Evolutionary conservation across 129 eudicot genomes (phyloP).

Genomic region (Flaveria sonorensis): DNA sequence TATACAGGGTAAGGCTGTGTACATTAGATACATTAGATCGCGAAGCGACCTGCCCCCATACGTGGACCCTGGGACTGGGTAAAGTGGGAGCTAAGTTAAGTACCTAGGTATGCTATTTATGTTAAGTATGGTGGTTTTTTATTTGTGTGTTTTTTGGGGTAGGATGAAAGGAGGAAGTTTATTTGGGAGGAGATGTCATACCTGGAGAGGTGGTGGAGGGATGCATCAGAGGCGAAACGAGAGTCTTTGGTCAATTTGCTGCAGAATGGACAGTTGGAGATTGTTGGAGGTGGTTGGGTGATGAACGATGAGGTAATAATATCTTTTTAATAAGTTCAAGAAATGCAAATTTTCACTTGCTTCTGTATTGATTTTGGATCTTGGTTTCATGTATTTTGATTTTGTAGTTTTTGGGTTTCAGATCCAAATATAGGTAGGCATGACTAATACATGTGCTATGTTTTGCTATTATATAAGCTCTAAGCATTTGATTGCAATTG

Average conservation of each 20-base stretch:
- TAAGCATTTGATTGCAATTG: neutral
- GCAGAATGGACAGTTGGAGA: slow-evolving; percentile 92
- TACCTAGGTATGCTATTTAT: too few relatives aligned
- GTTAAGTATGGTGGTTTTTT: neutral
- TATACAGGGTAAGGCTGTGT: too few relatives aligned
- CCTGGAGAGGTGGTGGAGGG: slow-evolving; percentile 98
- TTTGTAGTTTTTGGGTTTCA: neutral
- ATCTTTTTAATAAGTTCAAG: neutral
- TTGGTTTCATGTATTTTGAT: too few relatives aligned
- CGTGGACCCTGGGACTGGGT: too few relatives aligned
- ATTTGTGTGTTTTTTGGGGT: slow-evolving; percentile 19
- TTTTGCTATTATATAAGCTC: slow-evolving; percentile 1
- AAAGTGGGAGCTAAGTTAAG: too few relatives aligned
- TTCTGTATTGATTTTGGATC: neutral
- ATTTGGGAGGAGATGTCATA: slow-evolving; percentile 99
- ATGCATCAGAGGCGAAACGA: slow-evolving; percentile 58
- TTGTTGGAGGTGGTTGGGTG: slow-evolving; percentile 99
- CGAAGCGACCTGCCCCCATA: too few relatives aligned
- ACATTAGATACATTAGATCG: too few relatives aligned
- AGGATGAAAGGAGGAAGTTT: slow-evolving; percentile 92
- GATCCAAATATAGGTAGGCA: neutral
- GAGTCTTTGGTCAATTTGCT: slow-evolving; percentile 66
- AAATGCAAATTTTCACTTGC: neutral
- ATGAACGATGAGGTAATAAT: slow-evolving; percentile 94
- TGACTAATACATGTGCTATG: neutral